Evolutionary conservation across 1,284 basidiomycete species (phyloP), one percentile per base, ranked within the genome.

Genomic region (Kalmanozyma brasiliensis): DNA sequence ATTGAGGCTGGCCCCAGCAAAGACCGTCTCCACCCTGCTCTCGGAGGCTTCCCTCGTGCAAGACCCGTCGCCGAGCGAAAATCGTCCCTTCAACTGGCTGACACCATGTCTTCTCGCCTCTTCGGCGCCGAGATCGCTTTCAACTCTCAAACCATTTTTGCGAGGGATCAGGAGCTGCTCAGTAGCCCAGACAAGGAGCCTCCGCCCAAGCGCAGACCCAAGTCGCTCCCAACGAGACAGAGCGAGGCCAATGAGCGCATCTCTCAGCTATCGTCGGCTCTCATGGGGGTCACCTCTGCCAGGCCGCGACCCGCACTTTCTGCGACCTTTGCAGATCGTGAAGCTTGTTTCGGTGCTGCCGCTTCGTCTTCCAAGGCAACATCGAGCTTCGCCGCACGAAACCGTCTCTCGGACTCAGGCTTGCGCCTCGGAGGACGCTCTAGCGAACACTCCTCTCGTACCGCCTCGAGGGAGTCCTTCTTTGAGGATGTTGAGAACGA

Each of bases 111-210:
- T 24, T 69, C 58, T 20, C 56, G 76, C 29, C 59, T 77, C 33
- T 78, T 78, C 51, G 76, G 74, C 24, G 76, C 71, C 13, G 73
- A 77, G 55, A 61, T 78, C 51, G 66, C 74, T 10, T 49, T 76
- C 55, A 76, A 76, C 42, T 57, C 57, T 8, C 55, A 58, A 9
- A 47, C 42, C 35, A 61, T 52, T 40, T 57, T 55, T 51, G 60
- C 60, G 11, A 36, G 44, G 7, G 57, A 69, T 14, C 48, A 55
- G 10, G 59, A 63, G 23, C 17, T 60, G 14, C 48, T 69, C 7
- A 68, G 60, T 52, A 77, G 75, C 57, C 67, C 70, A 9, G 73
- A 74, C 58, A 73, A 73, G 61, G 73, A 75, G 52, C 73, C 68
- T 11, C 74, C 74, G 5, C 52, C 63, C 20, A 77, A 77, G 49